A percentile compares a stretch with the other conserved stretches of the same genome.
Conservation (phyloP, 345 rosid species). For the Ceriops zippeliana region DNA sequence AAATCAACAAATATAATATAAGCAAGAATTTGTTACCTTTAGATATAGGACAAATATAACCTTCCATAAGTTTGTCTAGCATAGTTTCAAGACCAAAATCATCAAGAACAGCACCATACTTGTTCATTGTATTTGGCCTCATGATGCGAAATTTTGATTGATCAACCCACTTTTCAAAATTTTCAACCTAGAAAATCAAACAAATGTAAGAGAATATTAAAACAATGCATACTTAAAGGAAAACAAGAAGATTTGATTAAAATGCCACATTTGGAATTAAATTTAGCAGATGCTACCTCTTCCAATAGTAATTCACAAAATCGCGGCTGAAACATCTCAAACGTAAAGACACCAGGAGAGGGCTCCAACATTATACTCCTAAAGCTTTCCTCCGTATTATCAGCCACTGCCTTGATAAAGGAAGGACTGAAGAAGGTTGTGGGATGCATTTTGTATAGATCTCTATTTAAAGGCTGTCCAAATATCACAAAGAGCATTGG, state of each 20-base stretch:
- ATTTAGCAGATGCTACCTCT: conserved; percentile 49
- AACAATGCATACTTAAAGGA: conserved; percentile 25
- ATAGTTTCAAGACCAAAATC: conserved; percentile 88
- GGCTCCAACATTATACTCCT: conserved; percentile 59
- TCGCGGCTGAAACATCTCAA: conserved; percentile 71
- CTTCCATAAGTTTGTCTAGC: conserved; percentile 80
- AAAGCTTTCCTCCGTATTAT: conserved; percentile 56
- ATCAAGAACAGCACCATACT: conserved; percentile 85
- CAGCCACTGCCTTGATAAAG: conserved; percentile 59
- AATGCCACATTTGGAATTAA: not conserved
- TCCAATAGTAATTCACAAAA: conserved; percentile 66
- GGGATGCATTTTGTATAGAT: conserved; percentile 58
- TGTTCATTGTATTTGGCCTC: conserved; percentile 98
- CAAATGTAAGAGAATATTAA: conserved; percentile 29
- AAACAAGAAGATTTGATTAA: conserved; percentile 7
- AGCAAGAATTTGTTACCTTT: conserved; percentile 38
- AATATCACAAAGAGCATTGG: conserved; percentile 1
- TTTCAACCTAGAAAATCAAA: conserved; percentile 70
- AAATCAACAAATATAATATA: not conserved
- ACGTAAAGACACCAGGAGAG: conserved; percentile 63
- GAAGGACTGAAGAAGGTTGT: conserved; percentile 64
- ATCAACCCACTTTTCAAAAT: conserved; percentile 83
- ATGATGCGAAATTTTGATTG: conserved; percentile 63
- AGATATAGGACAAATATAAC: conserved; percentile 70
- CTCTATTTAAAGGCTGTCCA: conserved; percentile 68